Conservation (phyloP, 495 filamentous ascomycete species). For the Aspergillus bridgeri region DNA sequence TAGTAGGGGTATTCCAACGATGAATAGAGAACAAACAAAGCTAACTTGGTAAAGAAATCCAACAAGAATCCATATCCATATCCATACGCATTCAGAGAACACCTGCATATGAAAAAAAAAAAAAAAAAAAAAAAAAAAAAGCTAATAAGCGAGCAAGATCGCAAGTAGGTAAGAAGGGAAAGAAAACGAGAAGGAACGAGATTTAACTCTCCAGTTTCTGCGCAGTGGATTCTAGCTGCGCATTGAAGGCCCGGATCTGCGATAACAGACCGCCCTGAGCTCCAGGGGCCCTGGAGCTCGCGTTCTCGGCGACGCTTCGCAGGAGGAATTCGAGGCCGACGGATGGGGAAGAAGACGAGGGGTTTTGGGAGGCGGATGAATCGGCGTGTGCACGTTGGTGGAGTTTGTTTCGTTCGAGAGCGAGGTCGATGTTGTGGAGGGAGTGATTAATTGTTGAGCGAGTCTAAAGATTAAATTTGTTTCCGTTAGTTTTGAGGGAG, state of each 20-base stretch:
- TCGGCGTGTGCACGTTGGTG: constrained; percentile 5
- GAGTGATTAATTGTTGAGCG: constrained; percentile 45
- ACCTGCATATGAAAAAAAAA: too few species aligned
- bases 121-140: neutral
- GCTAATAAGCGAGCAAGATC: constrained; percentile 31
- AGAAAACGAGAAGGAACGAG: neutral
- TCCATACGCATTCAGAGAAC: too few species aligned
- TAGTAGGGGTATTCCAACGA: too few species aligned
- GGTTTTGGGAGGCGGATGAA: too few species aligned
- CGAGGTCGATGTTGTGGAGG: constrained; percentile 43
- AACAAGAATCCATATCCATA: too few species aligned
- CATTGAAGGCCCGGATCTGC: constrained; percentile 44
- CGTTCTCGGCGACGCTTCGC: constrained; percentile 39
- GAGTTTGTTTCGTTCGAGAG: constrained; percentile 42
- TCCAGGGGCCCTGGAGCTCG: constrained; percentile 38
- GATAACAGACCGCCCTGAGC: constrained; percentile 39
- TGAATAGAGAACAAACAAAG: too few species aligned
- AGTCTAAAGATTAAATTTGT: constrained; percentile 16
- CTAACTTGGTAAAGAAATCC: too few species aligned
- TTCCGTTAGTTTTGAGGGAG: neutral
- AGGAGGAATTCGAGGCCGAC: constrained; percentile 43
- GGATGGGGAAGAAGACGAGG: constrained; percentile 15
- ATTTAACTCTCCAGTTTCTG: constrained; percentile 29
- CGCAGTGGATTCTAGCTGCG: constrained; percentile 39
- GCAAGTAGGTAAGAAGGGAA: neutral